Conservation (phyloP, 2,329 filamentous ascomycete genomes). For the Botrytis hyacinthi region DNA sequence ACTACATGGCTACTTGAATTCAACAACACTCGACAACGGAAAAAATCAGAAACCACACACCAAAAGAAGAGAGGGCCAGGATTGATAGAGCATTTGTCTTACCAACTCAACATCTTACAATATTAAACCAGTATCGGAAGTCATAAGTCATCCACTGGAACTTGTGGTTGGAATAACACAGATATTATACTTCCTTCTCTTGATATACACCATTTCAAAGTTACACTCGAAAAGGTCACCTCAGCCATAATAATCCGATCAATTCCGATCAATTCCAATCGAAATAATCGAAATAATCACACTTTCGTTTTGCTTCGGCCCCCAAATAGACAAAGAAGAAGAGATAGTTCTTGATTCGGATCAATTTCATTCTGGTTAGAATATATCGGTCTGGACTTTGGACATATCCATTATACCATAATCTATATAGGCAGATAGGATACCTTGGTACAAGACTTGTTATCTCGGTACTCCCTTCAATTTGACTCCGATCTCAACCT, state of each 20-base stretch:
- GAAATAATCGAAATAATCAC: neutral
- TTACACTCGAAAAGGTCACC: neutral
- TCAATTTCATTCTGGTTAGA: neutral
- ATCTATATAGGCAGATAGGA: neutral
- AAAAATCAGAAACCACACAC: neutral
- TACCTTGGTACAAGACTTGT: neutral
- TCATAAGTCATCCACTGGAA: neutral
- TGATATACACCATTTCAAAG: neutral
- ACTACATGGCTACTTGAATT: neutral
- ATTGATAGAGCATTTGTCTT: neutral
- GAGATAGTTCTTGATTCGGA: neutral
- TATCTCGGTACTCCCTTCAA: neutral
- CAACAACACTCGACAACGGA: neutral
- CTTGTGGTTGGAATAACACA: neutral
- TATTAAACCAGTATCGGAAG: neutral
- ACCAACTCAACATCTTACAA: neutral
- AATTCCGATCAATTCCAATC: neutral
- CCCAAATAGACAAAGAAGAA: neutral
- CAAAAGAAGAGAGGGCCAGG: neutral
- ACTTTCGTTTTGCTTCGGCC: neutral
- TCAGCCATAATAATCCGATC: neutral
- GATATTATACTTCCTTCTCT: neutral
- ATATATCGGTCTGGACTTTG: neutral
- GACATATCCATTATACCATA: neutral
- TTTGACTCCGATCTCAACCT: neutral